Conservation (phyloP, 2,329 filamentous ascomycete species). For the Ascomycota sp. region DNA sequence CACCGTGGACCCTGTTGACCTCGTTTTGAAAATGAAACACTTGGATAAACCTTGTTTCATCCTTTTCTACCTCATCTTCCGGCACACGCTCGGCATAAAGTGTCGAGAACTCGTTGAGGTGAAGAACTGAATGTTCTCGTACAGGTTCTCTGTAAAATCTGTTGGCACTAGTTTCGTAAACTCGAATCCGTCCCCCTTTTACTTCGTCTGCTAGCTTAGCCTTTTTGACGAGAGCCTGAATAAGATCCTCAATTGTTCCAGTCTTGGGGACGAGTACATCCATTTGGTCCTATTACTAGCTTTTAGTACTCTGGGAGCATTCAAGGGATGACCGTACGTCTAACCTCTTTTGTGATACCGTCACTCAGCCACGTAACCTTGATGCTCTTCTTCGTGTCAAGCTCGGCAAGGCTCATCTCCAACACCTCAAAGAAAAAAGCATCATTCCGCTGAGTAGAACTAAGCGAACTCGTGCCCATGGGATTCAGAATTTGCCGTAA, state of each 20-base stretch:
- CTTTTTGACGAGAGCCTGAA: slow-evolving; percentile 61
- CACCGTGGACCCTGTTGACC: slow-evolving; percentile 59
- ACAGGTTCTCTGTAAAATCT: slow-evolving; percentile 67
- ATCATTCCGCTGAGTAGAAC: slow-evolving; percentile 51
- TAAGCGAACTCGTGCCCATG: slow-evolving; percentile 45
- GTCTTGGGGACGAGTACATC: slow-evolving; percentile 80
- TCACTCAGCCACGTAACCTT: slow-evolving; percentile 75
- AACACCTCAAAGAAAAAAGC: slow-evolving; percentile 80
- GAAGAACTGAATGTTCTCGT: slow-evolving; percentile 51
- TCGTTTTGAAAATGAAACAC: slow-evolving; percentile 91
- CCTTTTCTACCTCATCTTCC: slow-evolving; percentile 43
- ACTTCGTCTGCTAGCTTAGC: slow-evolving; percentile 55
- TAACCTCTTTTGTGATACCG: slow-evolving; percentile 74
- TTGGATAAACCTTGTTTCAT: slow-evolving; percentile 42
- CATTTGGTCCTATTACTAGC: slow-evolving; percentile 39
- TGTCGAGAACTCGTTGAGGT: slow-evolving; percentile 68
- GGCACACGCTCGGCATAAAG: slow-evolving; percentile 69
- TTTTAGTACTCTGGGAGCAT: too few relatives aligned
- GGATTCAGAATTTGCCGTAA: slow-evolving; percentile 61
- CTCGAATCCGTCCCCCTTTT: slow-evolving; percentile 47
- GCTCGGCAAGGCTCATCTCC: slow-evolving; percentile 81
- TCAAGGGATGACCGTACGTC: slow-evolving; percentile 7
- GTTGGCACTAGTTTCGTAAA: slow-evolving; percentile 67
- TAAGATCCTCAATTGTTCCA: slow-evolving; percentile 58
- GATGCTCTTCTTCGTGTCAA: slow-evolving; percentile 78